These are phyloP conservation scores for Rhizomucor miehei DNA, from an alignment of 371 early-diverging fungal genomes.

Conservation along the genomic window DNA sequence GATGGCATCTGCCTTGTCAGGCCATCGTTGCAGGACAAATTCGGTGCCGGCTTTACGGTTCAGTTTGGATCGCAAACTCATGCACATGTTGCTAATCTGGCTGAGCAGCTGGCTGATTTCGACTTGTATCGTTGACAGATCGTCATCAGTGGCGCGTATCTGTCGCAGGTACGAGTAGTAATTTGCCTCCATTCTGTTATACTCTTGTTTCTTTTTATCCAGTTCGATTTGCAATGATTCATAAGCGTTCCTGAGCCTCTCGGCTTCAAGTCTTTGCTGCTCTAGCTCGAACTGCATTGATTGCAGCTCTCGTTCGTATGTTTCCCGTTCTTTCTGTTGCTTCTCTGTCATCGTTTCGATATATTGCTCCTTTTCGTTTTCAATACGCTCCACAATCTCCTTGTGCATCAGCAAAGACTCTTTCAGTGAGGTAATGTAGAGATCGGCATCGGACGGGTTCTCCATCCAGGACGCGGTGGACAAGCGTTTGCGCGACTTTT, in stretches of 20 bases:
- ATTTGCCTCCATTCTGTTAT: slow-evolving; percentile 32
- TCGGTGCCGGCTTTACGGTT: slow-evolving; percentile 32
- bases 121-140: slow-evolving; percentile 27
- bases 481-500: neutral
- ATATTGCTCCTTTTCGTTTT: slow-evolving; percentile 29
- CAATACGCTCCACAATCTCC: slow-evolving; percentile 35
- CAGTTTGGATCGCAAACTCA: slow-evolving; percentile 32
- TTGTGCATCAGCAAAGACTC: slow-evolving; percentile 42
- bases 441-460: slow-evolving; percentile 28
- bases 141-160: slow-evolving; percentile 34
- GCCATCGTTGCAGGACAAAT: slow-evolving; percentile 19
- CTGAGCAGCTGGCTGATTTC: slow-evolving; percentile 19
- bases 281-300: slow-evolving; percentile 5
- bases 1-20: slow-evolving; percentile 10
- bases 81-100: slow-evolving; percentile 19
- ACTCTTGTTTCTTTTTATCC: slow-evolving; percentile 23
- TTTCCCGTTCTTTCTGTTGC: slow-evolving; percentile 10
- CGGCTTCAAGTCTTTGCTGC: slow-evolving; percentile 4
- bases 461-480: slow-evolving; percentile 11
- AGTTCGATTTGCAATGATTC: slow-evolving; percentile 19
- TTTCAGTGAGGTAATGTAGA: slow-evolving; percentile 32
- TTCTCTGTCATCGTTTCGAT: slow-evolving; percentile 18
- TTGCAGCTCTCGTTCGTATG: slow-evolving; percentile 6
- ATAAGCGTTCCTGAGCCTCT: slow-evolving; percentile 13
- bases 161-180: slow-evolving; percentile 31